Conservation (phyloP, 2,329 filamentous ascomycete genomes). For the Lecanicillium sp. region DNA sequence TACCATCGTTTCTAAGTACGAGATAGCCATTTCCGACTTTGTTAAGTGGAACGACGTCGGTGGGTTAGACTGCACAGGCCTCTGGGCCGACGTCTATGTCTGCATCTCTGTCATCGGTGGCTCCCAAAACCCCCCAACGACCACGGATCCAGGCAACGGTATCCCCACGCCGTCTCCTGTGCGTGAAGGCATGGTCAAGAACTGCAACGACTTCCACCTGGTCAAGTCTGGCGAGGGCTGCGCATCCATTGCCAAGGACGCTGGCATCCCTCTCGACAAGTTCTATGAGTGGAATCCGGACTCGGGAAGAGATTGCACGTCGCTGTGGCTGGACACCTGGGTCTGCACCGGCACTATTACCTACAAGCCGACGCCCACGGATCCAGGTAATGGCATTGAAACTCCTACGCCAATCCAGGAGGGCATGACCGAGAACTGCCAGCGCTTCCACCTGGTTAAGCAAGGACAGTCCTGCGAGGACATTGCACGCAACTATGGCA, state of each 20-base stretch:
- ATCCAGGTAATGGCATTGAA: neutral
- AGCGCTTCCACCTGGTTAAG: neutral
- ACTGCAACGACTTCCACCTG: conserved; percentile 8
- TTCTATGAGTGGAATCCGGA: conserved; percentile 9
- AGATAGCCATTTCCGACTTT: conserved; percentile 5
- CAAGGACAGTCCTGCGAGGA: conserved; percentile 2
- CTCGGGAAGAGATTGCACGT: conserved; percentile 7
- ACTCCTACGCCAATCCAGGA: neutral
- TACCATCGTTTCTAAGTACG: conserved; percentile 1
- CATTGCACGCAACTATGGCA: conserved; percentile 1
- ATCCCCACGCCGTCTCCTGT: conserved; percentile 7
- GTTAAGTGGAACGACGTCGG: conserved; percentile 9
- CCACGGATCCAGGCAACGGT: conserved; percentile 9
- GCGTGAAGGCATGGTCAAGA: conserved; percentile 9
- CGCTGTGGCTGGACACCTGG: conserved; percentile 3
- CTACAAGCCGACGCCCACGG: neutral
- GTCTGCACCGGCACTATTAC: neutral
- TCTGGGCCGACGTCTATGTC: neutral
- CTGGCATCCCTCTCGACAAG: conserved; percentile 1
- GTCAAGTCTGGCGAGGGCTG: conserved; percentile 5
- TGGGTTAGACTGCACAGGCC: conserved; percentile 6
- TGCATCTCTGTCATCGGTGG: neutral
- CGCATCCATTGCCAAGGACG: neutral
- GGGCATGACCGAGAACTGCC: conserved; percentile 1
- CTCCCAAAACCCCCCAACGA: conserved; percentile 4